Percentiles rank a stretch among this genome's conserved stretches.
These are phyloP conservation scores for Tuber borchii DNA, from an alignment of 495 filamentous ascomycete species.

Conservation along the genomic window DNA sequence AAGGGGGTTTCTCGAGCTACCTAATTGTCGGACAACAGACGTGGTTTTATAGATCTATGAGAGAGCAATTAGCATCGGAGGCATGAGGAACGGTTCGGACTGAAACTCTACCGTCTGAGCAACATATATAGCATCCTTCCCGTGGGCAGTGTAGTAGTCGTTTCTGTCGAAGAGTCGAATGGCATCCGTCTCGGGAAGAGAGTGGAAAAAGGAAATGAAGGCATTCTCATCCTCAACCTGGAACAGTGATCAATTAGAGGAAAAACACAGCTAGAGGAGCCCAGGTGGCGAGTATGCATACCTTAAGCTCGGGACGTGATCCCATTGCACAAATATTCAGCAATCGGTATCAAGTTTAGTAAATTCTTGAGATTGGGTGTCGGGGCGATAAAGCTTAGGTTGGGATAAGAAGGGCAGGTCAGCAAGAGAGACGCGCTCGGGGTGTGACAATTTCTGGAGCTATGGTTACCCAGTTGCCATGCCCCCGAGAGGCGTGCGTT, in stretches of 20 bases:
- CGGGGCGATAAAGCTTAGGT: constrained; percentile 8
- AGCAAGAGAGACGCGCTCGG: constrained; percentile 18
- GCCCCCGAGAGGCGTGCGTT: constrained; percentile 25
- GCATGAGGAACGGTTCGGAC: background rate
- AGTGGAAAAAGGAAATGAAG: constrained; percentile 91
- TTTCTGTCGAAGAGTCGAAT: constrained; percentile 8
- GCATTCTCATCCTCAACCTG: constrained; percentile 93
- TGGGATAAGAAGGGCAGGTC: background rate
- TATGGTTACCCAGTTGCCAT: constrained; percentile 9
- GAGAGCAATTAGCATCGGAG: constrained; percentile 7
- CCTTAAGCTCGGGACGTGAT: constrained; percentile 86
- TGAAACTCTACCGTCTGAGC: constrained; percentile 59
- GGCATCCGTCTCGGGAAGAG: constrained; percentile 61
- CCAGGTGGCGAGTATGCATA: constrained; percentile 40
- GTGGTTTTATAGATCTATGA: constrained; percentile 87
- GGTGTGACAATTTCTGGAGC: constrained; percentile 1
- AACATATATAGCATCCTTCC: constrained; percentile 86
- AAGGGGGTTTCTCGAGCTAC: constrained; percentile 69
- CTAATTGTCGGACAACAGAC: constrained; percentile 84
- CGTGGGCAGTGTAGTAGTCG: constrained; percentile 61
- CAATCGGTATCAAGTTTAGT: constrained; percentile 20
- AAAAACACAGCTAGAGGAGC: background rate
- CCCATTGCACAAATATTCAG: constrained; percentile 55
- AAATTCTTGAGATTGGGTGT: background rate
- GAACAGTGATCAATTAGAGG: constrained; percentile 9